A percentile compares a stretch with the other conserved stretches of the same genome.
These are phyloP conservation scores for Coleophoma cylindrospora DNA, from an alignment of 2,329 filamentous ascomycete genomes.

Conservation along the genomic window DNA sequence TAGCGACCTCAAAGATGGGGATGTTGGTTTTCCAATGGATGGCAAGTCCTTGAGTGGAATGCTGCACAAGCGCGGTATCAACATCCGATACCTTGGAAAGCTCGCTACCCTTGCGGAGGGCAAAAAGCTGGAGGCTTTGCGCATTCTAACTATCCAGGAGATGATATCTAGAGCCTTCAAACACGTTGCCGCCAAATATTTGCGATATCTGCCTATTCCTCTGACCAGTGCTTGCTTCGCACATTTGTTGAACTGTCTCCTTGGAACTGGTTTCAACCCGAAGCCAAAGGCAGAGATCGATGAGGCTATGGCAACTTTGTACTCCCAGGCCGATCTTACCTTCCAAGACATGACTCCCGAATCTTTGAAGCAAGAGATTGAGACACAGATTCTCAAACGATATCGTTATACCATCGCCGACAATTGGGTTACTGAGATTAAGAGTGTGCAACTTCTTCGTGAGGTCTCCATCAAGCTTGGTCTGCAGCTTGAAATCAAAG, in stretches of 20 bases:
- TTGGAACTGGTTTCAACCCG: slow-evolving; percentile 72
- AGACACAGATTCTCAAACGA: slow-evolving; percentile 64
- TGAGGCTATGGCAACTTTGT: slow-evolving; percentile 66
- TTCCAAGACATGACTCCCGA: slow-evolving; percentile 78
- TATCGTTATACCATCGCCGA: slow-evolving; percentile 71
- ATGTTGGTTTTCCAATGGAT: slow-evolving; percentile 97
- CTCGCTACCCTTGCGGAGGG: slow-evolving; percentile 68
- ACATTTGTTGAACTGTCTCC: slow-evolving; percentile 89
- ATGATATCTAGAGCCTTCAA: slow-evolving; percentile 97
- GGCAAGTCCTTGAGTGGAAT: slow-evolving; percentile 85
- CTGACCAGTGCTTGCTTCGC: slow-evolving; percentile 76
- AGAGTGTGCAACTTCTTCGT: slow-evolving; percentile 78
- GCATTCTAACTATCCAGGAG: slow-evolving; percentile 76
- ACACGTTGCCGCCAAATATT: slow-evolving; percentile 75
- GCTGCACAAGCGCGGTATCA: slow-evolving; percentile 95
- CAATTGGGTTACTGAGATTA: slow-evolving; percentile 63
- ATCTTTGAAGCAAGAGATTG: slow-evolving; percentile 62
- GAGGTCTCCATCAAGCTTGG: slow-evolving; percentile 87
- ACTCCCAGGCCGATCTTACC: slow-evolving; percentile 73
- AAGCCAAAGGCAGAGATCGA: slow-evolving; percentile 71
- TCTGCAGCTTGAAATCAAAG: slow-evolving; percentile 76
- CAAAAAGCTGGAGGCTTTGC: slow-evolving; percentile 70
- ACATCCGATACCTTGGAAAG: slow-evolving; percentile 90
- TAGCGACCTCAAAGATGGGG: slow-evolving; percentile 82
- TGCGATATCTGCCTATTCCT: slow-evolving; percentile 73